Conservation (phyloP, 495 filamentous ascomycete genomes). For the Zalerion maritima region DNA sequence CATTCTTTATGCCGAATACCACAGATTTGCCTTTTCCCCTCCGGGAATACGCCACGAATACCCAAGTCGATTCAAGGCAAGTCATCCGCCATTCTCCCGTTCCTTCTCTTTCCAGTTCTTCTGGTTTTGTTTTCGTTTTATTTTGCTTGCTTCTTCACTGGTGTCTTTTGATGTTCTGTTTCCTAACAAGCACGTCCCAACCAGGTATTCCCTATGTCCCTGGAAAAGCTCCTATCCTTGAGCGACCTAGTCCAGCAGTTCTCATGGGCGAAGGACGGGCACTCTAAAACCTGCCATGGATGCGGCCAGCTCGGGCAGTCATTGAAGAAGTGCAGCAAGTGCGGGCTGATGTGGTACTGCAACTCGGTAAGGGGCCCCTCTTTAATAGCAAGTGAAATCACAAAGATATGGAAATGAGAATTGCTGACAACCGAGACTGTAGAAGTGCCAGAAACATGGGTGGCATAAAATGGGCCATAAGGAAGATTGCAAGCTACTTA, state of each 20-base stretch:
- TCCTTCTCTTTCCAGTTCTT: not conserved
- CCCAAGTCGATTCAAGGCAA: constrained; percentile 15
- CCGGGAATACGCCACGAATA: constrained; percentile 16
- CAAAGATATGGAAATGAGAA: constrained; percentile 7
- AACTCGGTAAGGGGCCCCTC: constrained; percentile 11
- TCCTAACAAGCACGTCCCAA: not conserved
- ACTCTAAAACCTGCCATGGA: constrained; percentile 12
- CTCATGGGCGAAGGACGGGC: constrained; percentile 11
- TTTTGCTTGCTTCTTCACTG: no score
- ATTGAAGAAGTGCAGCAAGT: constrained; percentile 12
- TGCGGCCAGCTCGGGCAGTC: constrained; percentile 13
- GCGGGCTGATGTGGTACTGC: constrained; percentile 19
- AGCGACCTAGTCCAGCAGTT: constrained; percentile 16
- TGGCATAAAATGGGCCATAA: constrained; percentile 23
- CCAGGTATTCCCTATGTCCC: constrained; percentile 18
- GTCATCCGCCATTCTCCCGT: no score
- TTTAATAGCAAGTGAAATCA: constrained; percentile 6
- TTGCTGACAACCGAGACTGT: constrained; percentile 12
- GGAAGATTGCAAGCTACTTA: constrained; percentile 20
- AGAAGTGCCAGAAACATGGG: constrained; percentile 13
- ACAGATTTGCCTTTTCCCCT: constrained; percentile 11
- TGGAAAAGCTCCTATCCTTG: constrained; percentile 14
- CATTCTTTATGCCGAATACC: constrained; percentile 17
- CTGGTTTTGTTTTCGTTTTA: constrained; percentile 1
- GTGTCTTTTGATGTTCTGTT: no score